Percentiles rank a stretch among this genome's conserved stretches.
These are phyloP conservation scores for Skeletonema costatum DNA, from an alignment of 108 stramenopile species.

Conservation along the genomic window DNA sequence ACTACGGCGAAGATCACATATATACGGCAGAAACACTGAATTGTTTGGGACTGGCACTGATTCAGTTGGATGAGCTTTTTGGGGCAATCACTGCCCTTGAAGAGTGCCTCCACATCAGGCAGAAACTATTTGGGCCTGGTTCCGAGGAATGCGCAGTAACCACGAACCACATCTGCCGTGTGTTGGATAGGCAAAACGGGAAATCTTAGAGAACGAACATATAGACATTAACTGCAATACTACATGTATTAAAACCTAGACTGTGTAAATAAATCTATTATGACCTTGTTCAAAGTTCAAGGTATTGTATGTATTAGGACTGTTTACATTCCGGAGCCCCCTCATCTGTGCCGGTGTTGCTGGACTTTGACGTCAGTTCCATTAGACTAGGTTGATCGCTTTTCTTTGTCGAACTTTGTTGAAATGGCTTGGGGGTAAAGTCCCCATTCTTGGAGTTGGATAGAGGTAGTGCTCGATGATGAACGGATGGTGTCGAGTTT, in stretches of 20 bases:
- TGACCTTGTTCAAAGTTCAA: neutral
- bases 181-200: neutral
- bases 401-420: slow-evolving; percentile 12
- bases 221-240: too few relatives aligned
- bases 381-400: slow-evolving; percentile 19
- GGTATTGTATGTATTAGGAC: slow-evolving; percentile 22
- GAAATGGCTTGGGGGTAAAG: slow-evolving; percentile 18
- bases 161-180: slow-evolving; percentile 6
- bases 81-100: slow-evolving; percentile 11
- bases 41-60: slow-evolving; percentile 10
- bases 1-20: slow-evolving; percentile 15
- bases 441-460: slow-evolving; percentile 11
- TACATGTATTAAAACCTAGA: neutral
- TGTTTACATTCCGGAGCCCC: slow-evolving; percentile 37
- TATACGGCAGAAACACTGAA: slow-evolving; percentile 15
- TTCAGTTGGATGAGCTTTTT: slow-evolving; percentile 1
- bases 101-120: slow-evolving; percentile 12
- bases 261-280: neutral
- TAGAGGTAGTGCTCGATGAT: slow-evolving; percentile 11
- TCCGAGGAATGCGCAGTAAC: slow-evolving; percentile 6
- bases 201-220: neutral
- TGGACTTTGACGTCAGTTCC: slow-evolving; percentile 20
- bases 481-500: slow-evolving; percentile 11
- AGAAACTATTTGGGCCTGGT: slow-evolving; percentile 6
- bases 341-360: neutral